phyloP scores from a whole-genome alignment of 257 asterid genomes.

The Solanum chmielewskii region DNA sequence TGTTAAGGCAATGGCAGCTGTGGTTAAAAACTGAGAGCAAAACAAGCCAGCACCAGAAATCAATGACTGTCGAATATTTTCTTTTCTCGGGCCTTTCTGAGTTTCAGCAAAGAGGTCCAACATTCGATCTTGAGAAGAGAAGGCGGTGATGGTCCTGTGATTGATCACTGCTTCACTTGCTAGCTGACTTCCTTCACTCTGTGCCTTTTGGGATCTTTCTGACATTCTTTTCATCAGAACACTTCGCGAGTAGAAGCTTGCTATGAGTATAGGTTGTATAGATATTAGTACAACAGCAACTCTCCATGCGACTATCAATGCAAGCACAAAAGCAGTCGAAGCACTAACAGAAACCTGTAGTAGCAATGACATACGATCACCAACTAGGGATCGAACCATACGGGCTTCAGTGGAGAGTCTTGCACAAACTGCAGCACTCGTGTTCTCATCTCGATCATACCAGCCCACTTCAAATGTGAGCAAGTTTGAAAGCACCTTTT shows the following conservation, averaged over 20 bases:
- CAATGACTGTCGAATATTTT: conserved; percentile 62
- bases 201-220: conserved; percentile 40
- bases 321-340: conserved; percentile 36
- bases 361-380: conserved; percentile 48
- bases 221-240: conserved; percentile 54
- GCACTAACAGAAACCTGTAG: conserved; percentile 53
- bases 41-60: conserved; percentile 46
- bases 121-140: conserved; percentile 56
- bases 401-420: conserved; percentile 53
- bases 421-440: conserved; percentile 48
- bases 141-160: conserved; percentile 61
- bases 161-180: conserved; percentile 74
- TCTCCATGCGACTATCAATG: conserved; percentile 48
- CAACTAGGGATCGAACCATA: conserved; percentile 48
- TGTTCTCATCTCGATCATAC: conserved; percentile 59
- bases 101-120: conserved; percentile 34
- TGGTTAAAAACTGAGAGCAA: conserved; percentile 43
- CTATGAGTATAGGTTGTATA: conserved; percentile 44
- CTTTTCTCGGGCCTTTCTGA: conserved; percentile 26
- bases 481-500: conserved; percentile 30
- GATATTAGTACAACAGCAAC: conserved; percentile 65
- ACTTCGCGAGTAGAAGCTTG: conserved; percentile 50
- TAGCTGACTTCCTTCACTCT: conserved; percentile 56
- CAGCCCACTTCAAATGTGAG: conserved; percentile 62
- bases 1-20: conserved; percentile 45